These are phyloP conservation scores for Corynascus novoguineensis DNA, from an alignment of 495 filamentous ascomycete genomes.

Conservation along the genomic window DNA sequence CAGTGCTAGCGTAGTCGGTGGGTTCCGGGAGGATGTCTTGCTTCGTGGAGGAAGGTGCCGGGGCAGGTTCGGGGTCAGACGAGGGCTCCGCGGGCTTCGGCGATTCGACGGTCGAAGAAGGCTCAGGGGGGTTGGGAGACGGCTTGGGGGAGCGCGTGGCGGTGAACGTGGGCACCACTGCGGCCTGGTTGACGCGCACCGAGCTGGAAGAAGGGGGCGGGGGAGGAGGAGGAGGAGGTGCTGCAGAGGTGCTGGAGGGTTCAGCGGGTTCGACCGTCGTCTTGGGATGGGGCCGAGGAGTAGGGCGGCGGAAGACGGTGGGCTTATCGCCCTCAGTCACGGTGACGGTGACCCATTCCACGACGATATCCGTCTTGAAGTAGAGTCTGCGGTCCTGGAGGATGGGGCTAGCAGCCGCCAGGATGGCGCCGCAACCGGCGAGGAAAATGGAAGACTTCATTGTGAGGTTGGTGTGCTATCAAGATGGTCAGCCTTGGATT, in stretches of 20 bases:
- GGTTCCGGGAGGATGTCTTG: conserved; percentile 14
- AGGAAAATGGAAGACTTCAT: conserved; percentile 65
- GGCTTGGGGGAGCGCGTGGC: conserved; percentile 5
- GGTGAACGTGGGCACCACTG: conserved; percentile 17
- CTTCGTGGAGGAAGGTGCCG: conserved; percentile 16
- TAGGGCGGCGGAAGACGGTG: conserved; percentile 12
- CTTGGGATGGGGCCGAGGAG: conserved; percentile 16
- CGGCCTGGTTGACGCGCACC: background rate
- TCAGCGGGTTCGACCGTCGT: conserved; percentile 10
- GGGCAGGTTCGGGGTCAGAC: conserved; percentile 13
- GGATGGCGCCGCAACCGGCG: conserved; percentile 55
- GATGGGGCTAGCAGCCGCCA: conserved; percentile 55
- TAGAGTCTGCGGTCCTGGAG: conserved; percentile 55
- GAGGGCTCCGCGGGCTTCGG: conserved; percentile 7
- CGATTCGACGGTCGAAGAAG: conserved; percentile 2
- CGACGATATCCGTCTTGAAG: conserved; percentile 50
- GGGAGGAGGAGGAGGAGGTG: conserved; percentile 13
- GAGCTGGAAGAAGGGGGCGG: conserved; percentile 7
- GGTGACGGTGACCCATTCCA: conserved; percentile 56
- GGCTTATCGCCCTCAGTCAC: conserved; percentile 44
- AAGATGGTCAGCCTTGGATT: background rate
- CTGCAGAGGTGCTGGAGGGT: conserved; percentile 8
- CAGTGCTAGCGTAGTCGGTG: conserved; percentile 31
- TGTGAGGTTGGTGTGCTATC: conserved; percentile 20
- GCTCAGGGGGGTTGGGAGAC: conserved; percentile 10